These are phyloP conservation scores for Mycosphaerella sp. DNA, from an alignment of 2,329 filamentous ascomycete genomes.

Conservation along the genomic window DNA sequence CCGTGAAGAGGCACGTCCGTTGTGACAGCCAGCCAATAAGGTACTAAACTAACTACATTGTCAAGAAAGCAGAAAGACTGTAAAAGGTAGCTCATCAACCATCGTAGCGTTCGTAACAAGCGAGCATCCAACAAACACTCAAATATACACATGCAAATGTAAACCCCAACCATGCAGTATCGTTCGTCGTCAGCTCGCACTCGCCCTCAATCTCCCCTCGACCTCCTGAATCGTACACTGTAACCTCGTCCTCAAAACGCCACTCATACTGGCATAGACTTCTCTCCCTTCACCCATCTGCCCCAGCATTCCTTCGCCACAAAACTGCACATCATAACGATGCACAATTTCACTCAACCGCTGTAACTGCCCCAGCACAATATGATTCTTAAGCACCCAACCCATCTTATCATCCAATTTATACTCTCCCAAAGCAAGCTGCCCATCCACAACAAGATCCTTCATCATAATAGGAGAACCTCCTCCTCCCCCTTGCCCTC, in stretches of 20 bases:
- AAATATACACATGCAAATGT: neutral
- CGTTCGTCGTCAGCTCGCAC: constrained; percentile 4
- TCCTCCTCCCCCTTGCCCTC: too few relatives aligned
- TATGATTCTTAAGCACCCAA: constrained; percentile 18
- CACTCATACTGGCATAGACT: constrained; percentile 12
- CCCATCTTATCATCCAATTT: constrained; percentile 15
- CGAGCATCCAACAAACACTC: too few relatives aligned
- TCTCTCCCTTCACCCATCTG: constrained; percentile 5
- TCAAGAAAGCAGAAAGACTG: too few relatives aligned
- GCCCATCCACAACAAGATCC: constrained; percentile 19
- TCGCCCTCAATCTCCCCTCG: constrained; percentile 7
- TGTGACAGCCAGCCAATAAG: too few relatives aligned
- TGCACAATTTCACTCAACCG: constrained; percentile 13
- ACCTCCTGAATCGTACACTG: constrained; percentile 15
- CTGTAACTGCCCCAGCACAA: constrained; percentile 19
- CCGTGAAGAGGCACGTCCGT: too few relatives aligned
- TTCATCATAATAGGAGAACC: neutral
- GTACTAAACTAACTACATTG: too few relatives aligned
- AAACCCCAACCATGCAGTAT: neutral
- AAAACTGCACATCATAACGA: constrained; percentile 9
- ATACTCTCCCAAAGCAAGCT: constrained; percentile 12
- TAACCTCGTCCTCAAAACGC: constrained; percentile 11
- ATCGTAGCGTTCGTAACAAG: too few relatives aligned
- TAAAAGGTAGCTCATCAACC: too few relatives aligned
- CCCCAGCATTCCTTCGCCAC: neutral